Evolutionary conservation across 345 rosid genomes (phyloP), one percentile per base, ranked within the genome.

Genomic region (Eucalyptus brandiana): DNA sequence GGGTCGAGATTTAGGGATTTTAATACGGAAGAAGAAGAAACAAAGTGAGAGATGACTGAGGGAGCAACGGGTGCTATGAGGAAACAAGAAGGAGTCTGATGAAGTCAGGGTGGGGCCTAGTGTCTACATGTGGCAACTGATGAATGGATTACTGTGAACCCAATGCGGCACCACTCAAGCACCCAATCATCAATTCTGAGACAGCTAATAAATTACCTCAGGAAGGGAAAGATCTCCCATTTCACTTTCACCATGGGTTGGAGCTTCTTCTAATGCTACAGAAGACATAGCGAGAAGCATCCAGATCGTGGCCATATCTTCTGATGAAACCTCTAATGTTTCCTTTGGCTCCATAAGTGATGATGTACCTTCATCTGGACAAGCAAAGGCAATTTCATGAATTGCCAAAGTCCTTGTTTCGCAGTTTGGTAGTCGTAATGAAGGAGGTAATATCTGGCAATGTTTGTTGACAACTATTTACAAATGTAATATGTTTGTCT

Each of bases 221-320:
- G 95, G 97, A 91, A 93, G 91, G 91, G 91, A 40, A 89, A 93
- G 91, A 87, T 93, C 95, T 89, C 47, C 88, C 80, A 92, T 89
- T 89, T 91, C 90, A 44, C 91, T 93, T 87, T 93, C 94, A 72
- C 87, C 92, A 51, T 90, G 93, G 90, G 87, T 88, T 91, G 95
- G 94, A 93, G 93, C 87, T 19, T 53, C 23, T 53, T 53, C 58
- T 53, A 19, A 53, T 53, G 67, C 91, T 87, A 54, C 91, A 89
- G 97, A 95, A 48, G 93, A 93, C 89, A 87, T 91, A 69, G 83
- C 87, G 87, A 95, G 93, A 91, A 93, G 92, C 90, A 93, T 93
- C 72, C 94, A 92, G 50, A 91, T 93, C 53, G 92, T 56, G 80
- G 81, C 90, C 88, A 91, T 93, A 87, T 91, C 89, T 91, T 87